Conservation (phyloP, 2,329 filamentous ascomycete species). For the Trichoderma semiorbis region DNA sequence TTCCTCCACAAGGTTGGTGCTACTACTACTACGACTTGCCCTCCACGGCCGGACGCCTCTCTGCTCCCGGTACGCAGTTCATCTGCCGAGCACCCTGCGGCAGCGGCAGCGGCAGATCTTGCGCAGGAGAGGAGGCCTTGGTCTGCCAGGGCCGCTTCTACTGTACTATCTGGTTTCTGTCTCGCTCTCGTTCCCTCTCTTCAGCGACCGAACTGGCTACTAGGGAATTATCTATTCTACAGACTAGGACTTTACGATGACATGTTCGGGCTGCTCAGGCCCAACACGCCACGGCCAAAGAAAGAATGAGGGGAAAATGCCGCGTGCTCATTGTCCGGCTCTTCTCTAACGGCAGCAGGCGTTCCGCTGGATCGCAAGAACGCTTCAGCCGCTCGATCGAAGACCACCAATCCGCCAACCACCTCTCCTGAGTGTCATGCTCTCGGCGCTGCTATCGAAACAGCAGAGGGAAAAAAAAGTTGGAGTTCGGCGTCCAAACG, state of each 20-base stretch:
- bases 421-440: constrained; percentile 13
- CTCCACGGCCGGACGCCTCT: constrained; percentile 7
- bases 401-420: constrained; percentile 14
- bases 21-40: background rate
- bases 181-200: background rate
- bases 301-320: constrained; percentile 11
- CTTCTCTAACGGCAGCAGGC: background rate
- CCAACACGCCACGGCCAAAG: background rate
- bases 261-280: background rate
- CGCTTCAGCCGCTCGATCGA: constrained; percentile 13
- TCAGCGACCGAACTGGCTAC: background rate
- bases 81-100: constrained; percentile 17
- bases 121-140: background rate
- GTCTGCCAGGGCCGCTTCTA: background rate
- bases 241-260: background rate
- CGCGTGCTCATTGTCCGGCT: constrained; percentile 9
- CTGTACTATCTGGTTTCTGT: background rate
- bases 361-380: constrained; percentile 11
- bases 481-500: constrained; percentile 6
- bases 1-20: background rate
- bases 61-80: constrained; percentile 11
- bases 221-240: background rate
- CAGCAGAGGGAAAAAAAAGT: background rate
- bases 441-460: constrained; percentile 14
- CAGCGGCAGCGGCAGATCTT: constrained; percentile 15